These are phyloP conservation scores for Vigna trinervia DNA, from an alignment of 306 rosid species.

Conservation along the genomic window DNA sequence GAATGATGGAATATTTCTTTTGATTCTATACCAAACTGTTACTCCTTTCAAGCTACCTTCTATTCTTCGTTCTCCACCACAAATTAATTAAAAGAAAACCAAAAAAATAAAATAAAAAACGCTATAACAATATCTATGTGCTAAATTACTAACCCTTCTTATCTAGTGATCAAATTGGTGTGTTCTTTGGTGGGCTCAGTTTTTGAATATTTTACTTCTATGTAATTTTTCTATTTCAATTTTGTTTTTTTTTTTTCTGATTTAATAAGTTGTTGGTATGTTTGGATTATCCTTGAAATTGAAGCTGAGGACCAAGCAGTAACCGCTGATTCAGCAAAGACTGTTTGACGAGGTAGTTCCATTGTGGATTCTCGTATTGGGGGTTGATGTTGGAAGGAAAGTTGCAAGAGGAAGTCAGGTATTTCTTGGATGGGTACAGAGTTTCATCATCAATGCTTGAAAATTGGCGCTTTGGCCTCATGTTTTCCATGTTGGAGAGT, in stretches of 20 bases:
- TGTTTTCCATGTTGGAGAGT: constrained; percentile 38
- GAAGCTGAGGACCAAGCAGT: constrained; percentile 58
- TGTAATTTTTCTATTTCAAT: neutral
- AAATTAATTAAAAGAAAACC: neutral
- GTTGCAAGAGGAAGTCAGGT: constrained; percentile 52
- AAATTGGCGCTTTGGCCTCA: constrained; percentile 54
- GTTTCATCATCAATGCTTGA: constrained; percentile 48
- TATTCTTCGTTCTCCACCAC: constrained; percentile 32
- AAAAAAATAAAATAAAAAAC: neutral
- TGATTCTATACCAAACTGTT: constrained; percentile 37
- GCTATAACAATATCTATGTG: constrained; percentile 20
- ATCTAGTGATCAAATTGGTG: constrained; percentile 34
- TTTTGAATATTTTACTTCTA: constrained; percentile 26
- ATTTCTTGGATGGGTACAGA: constrained; percentile 56
- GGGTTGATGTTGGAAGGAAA: constrained; percentile 40
- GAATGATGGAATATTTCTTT: constrained; percentile 43
- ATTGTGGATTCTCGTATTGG: constrained; percentile 51
- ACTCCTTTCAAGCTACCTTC: neutral
- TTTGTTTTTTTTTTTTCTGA: neutral
- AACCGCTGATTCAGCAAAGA: constrained; percentile 56
- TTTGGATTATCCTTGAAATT: constrained; percentile 50
- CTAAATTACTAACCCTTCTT: constrained; percentile 33
- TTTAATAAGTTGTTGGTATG: neutral
- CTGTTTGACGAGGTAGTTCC: constrained; percentile 54
- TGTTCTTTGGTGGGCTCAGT: constrained; percentile 33